A percentile compares a stretch with the other conserved stretches of the same genome.
phyloP scores from a whole-genome alignment of 805 yeast species.

The Lipomyces oligophaga region DNA sequence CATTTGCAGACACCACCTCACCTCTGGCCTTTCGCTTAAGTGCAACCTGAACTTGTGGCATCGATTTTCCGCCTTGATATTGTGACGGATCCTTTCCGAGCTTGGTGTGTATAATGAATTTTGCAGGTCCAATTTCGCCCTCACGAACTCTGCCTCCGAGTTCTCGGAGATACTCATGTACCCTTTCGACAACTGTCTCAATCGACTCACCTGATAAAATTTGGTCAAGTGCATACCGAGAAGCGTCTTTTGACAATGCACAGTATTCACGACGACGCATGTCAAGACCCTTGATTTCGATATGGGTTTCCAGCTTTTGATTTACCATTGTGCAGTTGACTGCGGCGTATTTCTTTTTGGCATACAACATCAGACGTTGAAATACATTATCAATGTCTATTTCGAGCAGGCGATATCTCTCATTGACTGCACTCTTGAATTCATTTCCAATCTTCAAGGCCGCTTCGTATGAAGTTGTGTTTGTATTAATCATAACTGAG shows the following conservation, averaged over 20 bases:
- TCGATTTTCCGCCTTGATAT: slow-evolving; percentile 74
- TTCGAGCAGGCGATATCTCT: slow-evolving; percentile 79
- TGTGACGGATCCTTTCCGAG: slow-evolving; percentile 83
- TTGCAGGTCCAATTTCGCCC: slow-evolving; percentile 60
- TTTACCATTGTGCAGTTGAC: slow-evolving; percentile 55
- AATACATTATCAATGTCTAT: slow-evolving; percentile 94
- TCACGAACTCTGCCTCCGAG: slow-evolving; percentile 54
- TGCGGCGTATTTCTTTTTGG: slow-evolving; percentile 98
- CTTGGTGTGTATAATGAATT: slow-evolving; percentile 77
- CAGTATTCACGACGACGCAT: slow-evolving; percentile 96
- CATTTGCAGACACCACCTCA: slow-evolving; percentile 80
- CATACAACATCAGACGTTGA: slow-evolving; percentile 75
- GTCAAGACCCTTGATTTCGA: slow-evolving; percentile 95
- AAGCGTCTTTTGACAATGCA: slow-evolving; percentile 84
- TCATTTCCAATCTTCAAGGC: slow-evolving; percentile 80
- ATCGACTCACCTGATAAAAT: slow-evolving; percentile 72
- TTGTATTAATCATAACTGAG: slow-evolving; percentile 97
- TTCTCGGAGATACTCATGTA: slow-evolving; percentile 66
- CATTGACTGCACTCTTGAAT: slow-evolving; percentile 82
- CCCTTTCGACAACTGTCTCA: slow-evolving; percentile 59
- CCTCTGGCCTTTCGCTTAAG: slow-evolving; percentile 75
- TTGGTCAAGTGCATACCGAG: slow-evolving; percentile 67
- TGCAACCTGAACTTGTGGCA: slow-evolving; percentile 89
- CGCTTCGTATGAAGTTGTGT: slow-evolving; percentile 60
- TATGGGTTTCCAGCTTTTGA: slow-evolving; percentile 54